Conservation (phyloP, 257 asterid genomes). For the Nemophila menziesii region DNA sequence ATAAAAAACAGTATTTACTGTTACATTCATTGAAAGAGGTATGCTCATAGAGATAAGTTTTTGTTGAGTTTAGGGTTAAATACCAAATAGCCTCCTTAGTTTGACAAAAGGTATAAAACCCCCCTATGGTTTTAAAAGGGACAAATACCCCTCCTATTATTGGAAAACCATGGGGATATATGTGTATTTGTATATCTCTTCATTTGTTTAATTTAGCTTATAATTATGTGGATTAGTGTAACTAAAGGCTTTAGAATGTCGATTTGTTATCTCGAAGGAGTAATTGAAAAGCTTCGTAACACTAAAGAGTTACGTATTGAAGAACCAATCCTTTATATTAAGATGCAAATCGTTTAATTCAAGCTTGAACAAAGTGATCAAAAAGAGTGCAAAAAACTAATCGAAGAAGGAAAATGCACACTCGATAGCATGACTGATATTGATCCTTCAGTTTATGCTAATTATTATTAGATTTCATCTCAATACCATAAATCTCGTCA, state of each 20-base stretch:
- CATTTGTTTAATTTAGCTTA: too few species aligned
- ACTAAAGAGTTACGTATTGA: conserved; percentile 71
- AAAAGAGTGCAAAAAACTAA: conserved; percentile 77
- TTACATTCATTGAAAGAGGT: conserved; percentile 98
- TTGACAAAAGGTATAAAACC: too few species aligned
- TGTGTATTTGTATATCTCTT: too few species aligned
- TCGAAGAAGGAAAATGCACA: conserved; percentile 84
- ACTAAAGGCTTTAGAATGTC: too few species aligned
- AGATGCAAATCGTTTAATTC: conserved; percentile 70
- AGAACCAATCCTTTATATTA: conserved; percentile 80
- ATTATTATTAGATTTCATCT: conserved; percentile 86
- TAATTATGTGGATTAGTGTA: too few species aligned
- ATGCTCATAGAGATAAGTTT: conserved; percentile 1
- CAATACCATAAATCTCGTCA: conserved; percentile 69
- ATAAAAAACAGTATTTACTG: conserved; percentile 91
- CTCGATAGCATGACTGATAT: conserved; percentile 95
- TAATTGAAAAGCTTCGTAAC: conserved; percentile 73
- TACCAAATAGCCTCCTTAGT: too few species aligned
- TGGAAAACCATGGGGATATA: too few species aligned
- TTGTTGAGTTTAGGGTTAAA: background rate
- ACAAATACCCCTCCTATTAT: too few species aligned
- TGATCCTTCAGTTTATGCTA: conserved; percentile 94
- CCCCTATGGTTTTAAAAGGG: too few species aligned
- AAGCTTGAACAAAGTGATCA: conserved; percentile 84
- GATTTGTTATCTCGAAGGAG: conserved; percentile 70